These are phyloP conservation scores for Fusarium sublunatum DNA, from an alignment of 2,329 filamentous ascomycete genomes.

Conservation along the genomic window DNA sequence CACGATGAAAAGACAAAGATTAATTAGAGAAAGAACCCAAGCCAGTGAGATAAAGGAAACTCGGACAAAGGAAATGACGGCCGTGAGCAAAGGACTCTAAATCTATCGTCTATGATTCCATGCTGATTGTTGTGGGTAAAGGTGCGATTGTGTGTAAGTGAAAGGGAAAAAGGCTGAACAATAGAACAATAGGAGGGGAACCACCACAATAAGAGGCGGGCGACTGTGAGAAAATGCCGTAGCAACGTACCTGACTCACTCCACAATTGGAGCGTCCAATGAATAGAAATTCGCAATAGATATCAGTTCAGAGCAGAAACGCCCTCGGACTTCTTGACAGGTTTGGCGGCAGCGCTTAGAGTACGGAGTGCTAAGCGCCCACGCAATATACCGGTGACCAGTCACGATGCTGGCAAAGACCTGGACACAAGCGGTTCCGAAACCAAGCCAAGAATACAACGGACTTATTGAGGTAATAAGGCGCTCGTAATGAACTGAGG, in stretches of 20 bases:
- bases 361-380: slow-evolving; percentile 41
- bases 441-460: slow-evolving; percentile 37
- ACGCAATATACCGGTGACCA: slow-evolving; percentile 36
- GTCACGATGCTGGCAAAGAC: slow-evolving; percentile 34
- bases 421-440: slow-evolving; percentile 29
- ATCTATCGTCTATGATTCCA: slow-evolving; percentile 46
- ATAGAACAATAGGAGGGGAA: slow-evolving; percentile 33
- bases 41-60: slow-evolving; percentile 30
- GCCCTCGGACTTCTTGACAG: slow-evolving; percentile 25
- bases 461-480: slow-evolving; percentile 8
- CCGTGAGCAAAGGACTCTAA: slow-evolving; percentile 30
- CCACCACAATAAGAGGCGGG: slow-evolving; percentile 45
- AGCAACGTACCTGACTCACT: slow-evolving; percentile 40
- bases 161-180: slow-evolving; percentile 27
- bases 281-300: slow-evolving; percentile 25
- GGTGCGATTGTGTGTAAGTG: slow-evolving; percentile 28
- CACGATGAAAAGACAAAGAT: slow-evolving; percentile 27
- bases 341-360: slow-evolving; percentile 45
- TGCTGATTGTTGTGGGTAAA: slow-evolving; percentile 30
- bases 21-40: slow-evolving; percentile 29
- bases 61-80: slow-evolving; percentile 35
- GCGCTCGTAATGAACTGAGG: slow-evolving; percentile 17
- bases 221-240: slow-evolving; percentile 28
- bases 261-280: slow-evolving; percentile 40
- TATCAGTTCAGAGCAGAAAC: slow-evolving; percentile 33